Evolutionary conservation across 2,329 filamentous ascomycete genomes (phyloP), one percentile per base, ranked within the genome.

Genomic region (Penicillium oxalicum): DNA sequence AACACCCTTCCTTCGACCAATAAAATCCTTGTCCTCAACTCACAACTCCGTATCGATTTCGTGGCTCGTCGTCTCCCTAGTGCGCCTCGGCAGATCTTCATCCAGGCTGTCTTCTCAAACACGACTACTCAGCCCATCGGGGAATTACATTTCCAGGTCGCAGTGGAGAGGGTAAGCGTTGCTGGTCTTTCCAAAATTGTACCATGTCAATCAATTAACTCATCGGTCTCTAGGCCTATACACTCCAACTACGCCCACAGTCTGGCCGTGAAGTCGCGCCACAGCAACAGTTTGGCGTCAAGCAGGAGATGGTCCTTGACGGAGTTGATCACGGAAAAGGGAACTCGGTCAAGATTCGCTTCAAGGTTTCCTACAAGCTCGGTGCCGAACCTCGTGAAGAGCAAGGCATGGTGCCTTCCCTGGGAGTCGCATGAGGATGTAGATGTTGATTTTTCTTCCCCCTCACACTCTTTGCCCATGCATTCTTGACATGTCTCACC

Each of bases 61-160:
- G 74, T 83, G 35, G 84, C 88, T 5, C 80, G 77, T 24, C 88
- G 61, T 69, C 77, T 52, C 66, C 76, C 44, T 70, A 77, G 42
- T 63, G 77, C 51, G 69, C 72, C 48, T 73, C 81, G 55, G 71
- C 81, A 64, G 2, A 81, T 96, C 39, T 77, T 80, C 28, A 80
- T 97, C 40, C 73, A 82, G 4, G 88, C 90, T 54, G 77, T 80
- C n/a, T 95, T 96, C 66, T 90, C 88, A 13, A 98, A 95, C 66
- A 86, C 81, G 51, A 86, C 84, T 0, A 70, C 79, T 2, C 79
- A 87, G 60, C 79, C 82, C 0, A 78, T 98, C 24, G 79, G 80
- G 3, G 87, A 94, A 55, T 74, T 98, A 28, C 90, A 91, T 50
- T 95, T 96, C 63, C 88, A 95, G 68, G 78, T 95, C 35, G 93